Evolutionary conservation across 768 basidiomycete species (phyloP).

Genomic region (Saitozyma sp.): DNA sequence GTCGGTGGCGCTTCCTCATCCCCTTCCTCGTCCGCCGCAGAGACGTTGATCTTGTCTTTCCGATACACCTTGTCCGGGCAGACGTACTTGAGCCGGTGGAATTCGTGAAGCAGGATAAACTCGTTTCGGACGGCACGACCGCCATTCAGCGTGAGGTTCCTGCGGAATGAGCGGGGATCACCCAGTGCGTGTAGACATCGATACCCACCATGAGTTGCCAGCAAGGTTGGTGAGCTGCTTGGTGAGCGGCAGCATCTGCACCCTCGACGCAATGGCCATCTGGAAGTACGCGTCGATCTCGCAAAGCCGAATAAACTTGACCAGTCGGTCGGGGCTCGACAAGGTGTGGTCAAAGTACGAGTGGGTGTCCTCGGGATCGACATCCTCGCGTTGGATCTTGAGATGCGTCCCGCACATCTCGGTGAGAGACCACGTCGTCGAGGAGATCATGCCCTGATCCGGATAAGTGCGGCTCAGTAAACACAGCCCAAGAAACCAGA

Average conservation of each 20-base stretch:
- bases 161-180: conserved; percentile 47
- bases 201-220: conserved; percentile 86
- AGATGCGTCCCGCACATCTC: conserved; percentile 95
- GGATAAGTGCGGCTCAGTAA: background rate
- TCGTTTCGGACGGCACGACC: conserved; percentile 98
- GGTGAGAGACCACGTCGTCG: conserved; percentile 95
- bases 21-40: conserved; percentile 56
- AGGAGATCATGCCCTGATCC: conserved; percentile 87
- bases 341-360: conserved; percentile 83
- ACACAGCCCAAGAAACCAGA: background rate
- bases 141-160: conserved; percentile 96
- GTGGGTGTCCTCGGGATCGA: conserved; percentile 92
- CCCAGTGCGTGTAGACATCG: background rate
- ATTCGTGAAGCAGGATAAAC: conserved; percentile 97
- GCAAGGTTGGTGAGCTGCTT: conserved; percentile 92
- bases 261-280: conserved; percentile 93
- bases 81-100: conserved; percentile 91
- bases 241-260: conserved; percentile 89
- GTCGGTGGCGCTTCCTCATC: conserved; percentile 55
- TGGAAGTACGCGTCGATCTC: conserved; percentile 95
- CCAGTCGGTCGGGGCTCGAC: conserved; percentile 69
- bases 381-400: conserved; percentile 81
- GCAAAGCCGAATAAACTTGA: conserved; percentile 88
- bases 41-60: conserved; percentile 64
- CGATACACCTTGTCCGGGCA: conserved; percentile 92